phyloP scores from a whole-genome alignment of 306 rosid species.

The Albizia julibrissin region DNA sequence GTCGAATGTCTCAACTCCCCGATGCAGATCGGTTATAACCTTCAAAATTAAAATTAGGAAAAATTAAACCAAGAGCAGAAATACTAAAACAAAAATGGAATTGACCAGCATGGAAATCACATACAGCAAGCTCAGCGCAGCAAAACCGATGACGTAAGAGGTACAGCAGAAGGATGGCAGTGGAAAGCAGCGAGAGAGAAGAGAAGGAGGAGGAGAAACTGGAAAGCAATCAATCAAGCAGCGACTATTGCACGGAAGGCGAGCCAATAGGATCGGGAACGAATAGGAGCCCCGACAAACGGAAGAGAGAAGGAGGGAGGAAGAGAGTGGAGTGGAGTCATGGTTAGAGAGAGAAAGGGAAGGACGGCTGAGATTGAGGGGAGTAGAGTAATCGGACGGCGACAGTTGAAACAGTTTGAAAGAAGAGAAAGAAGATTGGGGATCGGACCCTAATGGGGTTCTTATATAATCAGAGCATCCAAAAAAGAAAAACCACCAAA shows the following conservation, averaged over 20 bases:
- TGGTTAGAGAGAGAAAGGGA: not conserved
- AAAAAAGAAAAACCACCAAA: not conserved
- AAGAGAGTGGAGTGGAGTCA: not conserved
- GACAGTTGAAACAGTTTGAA: constrained; percentile 39
- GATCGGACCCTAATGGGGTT: constrained; percentile 35
- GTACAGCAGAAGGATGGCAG: not conserved
- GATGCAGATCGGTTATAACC: constrained; percentile 22
- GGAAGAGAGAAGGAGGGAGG: constrained; percentile 22
- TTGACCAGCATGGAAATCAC: not conserved
- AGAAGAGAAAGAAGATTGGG: constrained; percentile 16
- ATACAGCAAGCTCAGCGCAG: constrained; percentile 10
- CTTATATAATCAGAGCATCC: constrained; percentile 26
- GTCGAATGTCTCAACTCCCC: constrained; percentile 10
- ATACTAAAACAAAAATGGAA: not conserved
- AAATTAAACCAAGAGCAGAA: not conserved
- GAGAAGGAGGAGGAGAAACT: not conserved
- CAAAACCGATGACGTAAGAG: constrained; percentile 13
- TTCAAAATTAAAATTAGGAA: not conserved
- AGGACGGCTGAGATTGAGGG: constrained; percentile 44
- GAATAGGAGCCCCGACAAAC: constrained; percentile 35
- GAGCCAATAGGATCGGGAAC: constrained; percentile 42
- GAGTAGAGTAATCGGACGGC: constrained; percentile 37
- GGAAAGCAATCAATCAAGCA: not conserved
- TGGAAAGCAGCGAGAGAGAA: not conserved
- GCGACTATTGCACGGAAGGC: constrained; percentile 8